These are phyloP conservation scores for Schoenoplectus tabernaemontani DNA, from an alignment of 202 grass and related monocot species.

Conservation along the genomic window DNA sequence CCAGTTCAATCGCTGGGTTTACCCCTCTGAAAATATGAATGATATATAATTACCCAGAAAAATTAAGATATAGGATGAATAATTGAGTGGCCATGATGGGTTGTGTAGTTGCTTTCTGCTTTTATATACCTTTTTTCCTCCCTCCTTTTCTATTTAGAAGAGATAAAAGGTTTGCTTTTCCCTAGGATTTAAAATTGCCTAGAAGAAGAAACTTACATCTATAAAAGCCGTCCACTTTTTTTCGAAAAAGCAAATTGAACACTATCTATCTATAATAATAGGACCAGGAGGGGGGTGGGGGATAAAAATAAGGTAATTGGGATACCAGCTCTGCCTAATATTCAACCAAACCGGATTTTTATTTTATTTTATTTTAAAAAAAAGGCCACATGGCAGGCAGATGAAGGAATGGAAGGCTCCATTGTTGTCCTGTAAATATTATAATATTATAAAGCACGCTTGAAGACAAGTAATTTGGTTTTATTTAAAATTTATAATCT, in stretches of 20 bases:
- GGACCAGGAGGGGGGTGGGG: background rate
- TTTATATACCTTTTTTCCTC: background rate
- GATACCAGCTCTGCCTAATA: slow-evolving; percentile 6
- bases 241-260: too few species aligned
- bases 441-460: background rate
- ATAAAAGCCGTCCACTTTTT: background rate
- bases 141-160: background rate
- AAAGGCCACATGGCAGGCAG: too few species aligned
- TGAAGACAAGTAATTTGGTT: too few species aligned
- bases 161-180: background rate
- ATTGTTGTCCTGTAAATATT: too few species aligned
- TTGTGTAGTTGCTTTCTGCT: background rate
- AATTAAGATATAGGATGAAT: background rate
- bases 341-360: background rate
- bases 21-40: too few species aligned
- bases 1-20: too few species aligned
- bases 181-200: background rate
- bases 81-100: background rate
- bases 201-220: background rate
- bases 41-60: too few species aligned
- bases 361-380: background rate
- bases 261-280: background rate
- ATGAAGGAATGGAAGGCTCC: background rate
- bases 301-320: background rate
- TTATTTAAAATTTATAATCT: too few species aligned